Conservation (phyloP, 805 yeast genomes). For the Lachancea mirantina region DNA sequence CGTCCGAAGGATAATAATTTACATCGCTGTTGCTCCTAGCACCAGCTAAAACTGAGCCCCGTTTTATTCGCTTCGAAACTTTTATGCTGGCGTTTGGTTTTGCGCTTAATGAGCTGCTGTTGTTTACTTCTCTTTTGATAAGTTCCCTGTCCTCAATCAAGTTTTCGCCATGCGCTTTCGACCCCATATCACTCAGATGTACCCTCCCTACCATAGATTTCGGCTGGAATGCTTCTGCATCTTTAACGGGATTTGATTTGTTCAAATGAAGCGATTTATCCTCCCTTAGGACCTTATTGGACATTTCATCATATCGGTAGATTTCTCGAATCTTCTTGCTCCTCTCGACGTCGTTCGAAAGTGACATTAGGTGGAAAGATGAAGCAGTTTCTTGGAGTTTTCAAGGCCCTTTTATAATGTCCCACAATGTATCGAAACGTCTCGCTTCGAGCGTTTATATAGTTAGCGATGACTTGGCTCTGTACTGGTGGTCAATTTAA, state of each 20-base stretch:
- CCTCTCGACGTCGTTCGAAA: slow-evolving; percentile 10
- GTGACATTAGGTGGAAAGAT: too few species aligned
- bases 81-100: not conserved
- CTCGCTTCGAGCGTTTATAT: not conserved
- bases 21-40: too few species aligned
- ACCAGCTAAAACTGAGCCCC: slow-evolving; percentile 3
- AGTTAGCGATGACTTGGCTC: not conserved
- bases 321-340: slow-evolving; percentile 25
- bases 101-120: not conserved
- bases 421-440: too few species aligned
- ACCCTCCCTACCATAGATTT: slow-evolving; percentile 65
- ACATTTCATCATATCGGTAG: slow-evolving; percentile 65
- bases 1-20: slow-evolving; percentile 56
- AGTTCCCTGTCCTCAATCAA: slow-evolving; percentile 13
- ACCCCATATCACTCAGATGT: slow-evolving; percentile 65
- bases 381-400: too few species aligned
- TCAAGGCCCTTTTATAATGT: too few species aligned
- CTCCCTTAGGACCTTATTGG: slow-evolving; percentile 61
- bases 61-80: not conserved
- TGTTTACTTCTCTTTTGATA: slow-evolving; percentile 11
- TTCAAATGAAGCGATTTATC: slow-evolving; percentile 46
- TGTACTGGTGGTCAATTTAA: too few species aligned
- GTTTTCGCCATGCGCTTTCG: slow-evolving; percentile 15
- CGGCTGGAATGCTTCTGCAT: slow-evolving; percentile 56
- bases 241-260: slow-evolving; percentile 34